Base-by-base conservation (phyloP, 257 asterid species). In the Primulina huaijiensis region DNA sequence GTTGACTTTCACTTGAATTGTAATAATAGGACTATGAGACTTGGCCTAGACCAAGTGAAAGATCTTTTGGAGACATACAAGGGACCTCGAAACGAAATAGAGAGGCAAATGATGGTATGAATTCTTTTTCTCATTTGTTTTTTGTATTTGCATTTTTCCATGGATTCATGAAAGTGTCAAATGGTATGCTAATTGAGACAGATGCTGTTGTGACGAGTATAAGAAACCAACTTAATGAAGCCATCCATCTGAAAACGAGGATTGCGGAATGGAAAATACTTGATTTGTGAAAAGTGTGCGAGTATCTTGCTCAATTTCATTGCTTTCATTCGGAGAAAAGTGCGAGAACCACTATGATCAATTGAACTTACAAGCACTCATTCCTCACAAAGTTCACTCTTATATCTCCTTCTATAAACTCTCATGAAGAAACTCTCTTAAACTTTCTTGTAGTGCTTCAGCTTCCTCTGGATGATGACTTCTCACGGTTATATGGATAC, bases 71-170 rank as follows among this genome's bases (percentile, higher is more conserved):
- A 82, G 79, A 76, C 82, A 50, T 94, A 91, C 75, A 72, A 77
- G 33, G 99, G 99, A 33, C 89, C 95, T 3, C 78, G 96, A 63
- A 85, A 80, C 60, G 97, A 86, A 78, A 83, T 94, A 66, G 99
- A 94, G 83, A 89, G 81, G 88, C 96, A 84, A 79, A 81, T 80
- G 82, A 82, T 82, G 97, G 99, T 91, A 43, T 43, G 50, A 14
- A 85, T 46, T 7, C 14, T 19, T 60, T 56, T 7, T 68, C 55
- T 38, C 30, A 38, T 65, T 53, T 60, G 52, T 62, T 62, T 29
- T 2, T 30, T 3, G 29, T 65, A 29, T 31, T 35, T 21, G 21
- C 35, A 52, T 69, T 73, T 64, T 70, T 37, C 52, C 35, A 21
- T 50, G 75, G 70, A 68, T 67, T 69, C 35, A 2, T 58, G 29